A percentile compares a stretch with the other conserved stretches of the same genome.
phyloP scores from a whole-genome alignment of 2,329 filamentous ascomycete species.

The Ciborinia camelliae region DNA sequence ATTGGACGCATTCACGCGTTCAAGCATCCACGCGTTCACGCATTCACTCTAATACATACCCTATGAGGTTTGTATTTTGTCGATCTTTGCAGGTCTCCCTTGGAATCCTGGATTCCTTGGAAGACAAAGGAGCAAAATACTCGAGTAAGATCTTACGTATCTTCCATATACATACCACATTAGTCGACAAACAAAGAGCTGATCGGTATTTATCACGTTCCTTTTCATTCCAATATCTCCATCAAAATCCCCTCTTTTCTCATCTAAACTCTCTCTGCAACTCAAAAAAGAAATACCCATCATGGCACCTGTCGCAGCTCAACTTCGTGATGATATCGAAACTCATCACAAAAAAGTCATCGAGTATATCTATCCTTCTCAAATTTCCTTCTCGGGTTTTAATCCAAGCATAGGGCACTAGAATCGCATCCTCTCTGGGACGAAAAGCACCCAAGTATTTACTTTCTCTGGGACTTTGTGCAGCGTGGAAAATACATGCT shows the following conservation, averaged over 20 bases:
- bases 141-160: no score
- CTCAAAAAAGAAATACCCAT: background rate
- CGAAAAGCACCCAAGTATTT: conserved; percentile 35
- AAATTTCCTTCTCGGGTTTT: background rate
- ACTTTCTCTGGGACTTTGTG: conserved; percentile 44
- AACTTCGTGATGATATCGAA: conserved; percentile 14
- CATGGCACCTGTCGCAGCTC: conserved; percentile 6
- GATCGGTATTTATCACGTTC: background rate
- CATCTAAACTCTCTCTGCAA: no score
- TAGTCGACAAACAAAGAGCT: background rate
- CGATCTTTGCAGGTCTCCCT: background rate
- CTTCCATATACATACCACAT: no score
- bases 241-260: background rate
- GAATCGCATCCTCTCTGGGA: conserved; percentile 25
- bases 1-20: background rate
- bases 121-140: background rate
- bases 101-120: background rate
- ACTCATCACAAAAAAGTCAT: conserved; percentile 2
- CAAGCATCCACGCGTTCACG: background rate
- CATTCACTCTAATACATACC: no score
- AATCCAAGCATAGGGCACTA: conserved; percentile 23
- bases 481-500: conserved; percentile 44
- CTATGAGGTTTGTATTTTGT: background rate
- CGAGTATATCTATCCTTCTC: background rate
- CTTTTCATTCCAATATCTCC: background rate